These are phyloP conservation scores for Straminergon stramineum DNA, from an alignment of 225 moss, liverwort and hornwort species.

Conservation along the genomic window DNA sequence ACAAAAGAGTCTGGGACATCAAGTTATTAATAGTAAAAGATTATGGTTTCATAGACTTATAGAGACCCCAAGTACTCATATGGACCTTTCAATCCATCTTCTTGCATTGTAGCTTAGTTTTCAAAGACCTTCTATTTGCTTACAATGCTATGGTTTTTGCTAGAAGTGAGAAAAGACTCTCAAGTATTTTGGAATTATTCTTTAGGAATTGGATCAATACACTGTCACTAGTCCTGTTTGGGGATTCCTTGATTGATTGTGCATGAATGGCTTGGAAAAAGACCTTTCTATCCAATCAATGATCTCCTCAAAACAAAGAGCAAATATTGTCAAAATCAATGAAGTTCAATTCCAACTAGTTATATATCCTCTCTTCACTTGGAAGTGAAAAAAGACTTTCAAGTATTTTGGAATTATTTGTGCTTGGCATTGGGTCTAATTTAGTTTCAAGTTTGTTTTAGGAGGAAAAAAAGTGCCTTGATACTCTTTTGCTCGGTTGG, in stretches of 20 bases:
- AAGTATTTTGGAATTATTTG: not conserved
- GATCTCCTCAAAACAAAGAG: not conserved
- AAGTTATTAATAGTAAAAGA: not conserved
- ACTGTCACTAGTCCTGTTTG: too few species aligned
- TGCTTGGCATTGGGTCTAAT: accelerated
- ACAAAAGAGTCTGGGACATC: not conserved
- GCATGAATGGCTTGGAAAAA: accelerated
- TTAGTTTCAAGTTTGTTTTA: not conserved
- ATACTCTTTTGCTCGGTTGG: accelerated
- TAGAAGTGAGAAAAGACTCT: too few species aligned
- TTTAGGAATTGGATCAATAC: too few species aligned
- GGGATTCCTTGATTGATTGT: not conserved
- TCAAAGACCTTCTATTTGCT: not conserved
- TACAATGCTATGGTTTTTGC: not conserved
- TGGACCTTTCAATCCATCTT: not conserved
- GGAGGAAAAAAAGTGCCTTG: too few species aligned
- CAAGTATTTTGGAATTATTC: too few species aligned
- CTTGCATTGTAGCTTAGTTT: accelerated
- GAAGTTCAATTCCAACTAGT: too few species aligned
- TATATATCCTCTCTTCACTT: not conserved
- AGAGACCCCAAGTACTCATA: not conserved
- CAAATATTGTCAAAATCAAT: too few species aligned
- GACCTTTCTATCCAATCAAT: not conserved
- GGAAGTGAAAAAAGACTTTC: not conserved
- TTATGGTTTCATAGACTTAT: not conserved